phyloP scores from a whole-genome alignment of 225 moss, liverwort and hornwort genomes.

The Pseudisothecium myosuroides region DNA sequence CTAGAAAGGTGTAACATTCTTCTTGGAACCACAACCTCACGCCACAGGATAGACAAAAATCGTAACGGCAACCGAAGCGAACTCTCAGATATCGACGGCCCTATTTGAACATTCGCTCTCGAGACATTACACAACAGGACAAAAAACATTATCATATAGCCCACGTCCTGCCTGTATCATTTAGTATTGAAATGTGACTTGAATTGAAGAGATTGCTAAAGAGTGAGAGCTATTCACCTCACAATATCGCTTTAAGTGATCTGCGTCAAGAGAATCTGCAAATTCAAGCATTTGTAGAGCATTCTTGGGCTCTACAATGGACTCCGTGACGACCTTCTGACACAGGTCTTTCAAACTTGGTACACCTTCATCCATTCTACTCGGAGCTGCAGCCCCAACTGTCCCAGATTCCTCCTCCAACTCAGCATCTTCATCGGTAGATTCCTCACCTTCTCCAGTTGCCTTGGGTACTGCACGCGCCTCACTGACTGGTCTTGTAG shows the following conservation, averaged over 20 bases:
- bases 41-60: background rate
- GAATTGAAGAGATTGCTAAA: background rate
- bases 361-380: conserved; percentile 13
- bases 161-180: background rate
- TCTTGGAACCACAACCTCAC: background rate
- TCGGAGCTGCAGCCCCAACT: conserved; percentile 1
- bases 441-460: conserved; percentile 28
- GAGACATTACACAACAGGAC: background rate
- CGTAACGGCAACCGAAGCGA: background rate
- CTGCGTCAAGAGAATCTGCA: conserved; percentile 86
- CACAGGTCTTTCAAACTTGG: conserved; percentile 84
- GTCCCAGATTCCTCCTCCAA: conserved; percentile 38
- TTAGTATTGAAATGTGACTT: background rate
- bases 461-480: conserved; percentile 5
- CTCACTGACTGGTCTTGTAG: conserved; percentile 18
- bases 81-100: background rate
- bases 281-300: conserved; percentile 84
- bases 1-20: background rate
- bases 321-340: conserved; percentile 66
- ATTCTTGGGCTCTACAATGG: conserved; percentile 88
- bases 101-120: background rate
- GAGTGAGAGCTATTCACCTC: conserved; percentile 43
- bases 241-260: conserved; percentile 72
- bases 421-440: conserved; percentile 39
- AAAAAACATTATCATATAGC: background rate